Percentiles rank a stretch among this genome's conserved stretches.
These are phyloP conservation scores for Heterobasidion annosum DNA, from an alignment of 1,284 basidiomycete species.

Conservation along the genomic window DNA sequence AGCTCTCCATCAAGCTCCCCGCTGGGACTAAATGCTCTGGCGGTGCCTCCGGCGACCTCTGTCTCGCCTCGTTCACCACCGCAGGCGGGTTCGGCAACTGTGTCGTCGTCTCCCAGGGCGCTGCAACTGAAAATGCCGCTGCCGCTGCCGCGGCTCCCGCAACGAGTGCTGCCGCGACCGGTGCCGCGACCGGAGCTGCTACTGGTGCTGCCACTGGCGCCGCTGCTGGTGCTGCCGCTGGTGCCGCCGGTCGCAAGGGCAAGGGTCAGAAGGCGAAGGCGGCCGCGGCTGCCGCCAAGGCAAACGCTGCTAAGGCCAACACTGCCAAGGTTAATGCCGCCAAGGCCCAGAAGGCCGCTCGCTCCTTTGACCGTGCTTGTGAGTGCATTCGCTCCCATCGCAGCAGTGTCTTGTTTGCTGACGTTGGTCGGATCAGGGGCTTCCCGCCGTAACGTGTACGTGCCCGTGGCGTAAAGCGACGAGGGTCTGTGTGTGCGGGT, in stretches of 20 bases:
- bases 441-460: not conserved
- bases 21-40: constrained; percentile 36
- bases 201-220: not conserved
- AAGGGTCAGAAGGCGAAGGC: not conserved
- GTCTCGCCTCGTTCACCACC: constrained; percentile 33
- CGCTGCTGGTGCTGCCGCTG: not conserved
- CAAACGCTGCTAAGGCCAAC: not conserved
- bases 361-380: not conserved
- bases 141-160: not conserved
- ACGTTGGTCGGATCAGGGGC: not conserved
- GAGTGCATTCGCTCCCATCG: not conserved
- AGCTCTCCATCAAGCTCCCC: constrained; percentile 29
- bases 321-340: not conserved
- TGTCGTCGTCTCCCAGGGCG: constrained; percentile 11
- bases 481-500: too few species aligned
- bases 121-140: not conserved
- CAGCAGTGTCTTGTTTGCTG: not conserved
- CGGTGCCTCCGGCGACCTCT: constrained; percentile 28
- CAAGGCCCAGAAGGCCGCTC: not conserved
- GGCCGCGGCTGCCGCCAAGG: not conserved
- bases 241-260: not conserved
- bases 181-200: not conserved
- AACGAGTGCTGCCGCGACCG: not conserved
- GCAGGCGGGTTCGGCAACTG: constrained; percentile 37
- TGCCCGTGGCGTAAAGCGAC: not conserved